Evolutionary conservation across 2,329 filamentous ascomycete genomes (phyloP), one percentile per base, ranked within the genome.

Genomic region (Fusarium sp.): DNA sequence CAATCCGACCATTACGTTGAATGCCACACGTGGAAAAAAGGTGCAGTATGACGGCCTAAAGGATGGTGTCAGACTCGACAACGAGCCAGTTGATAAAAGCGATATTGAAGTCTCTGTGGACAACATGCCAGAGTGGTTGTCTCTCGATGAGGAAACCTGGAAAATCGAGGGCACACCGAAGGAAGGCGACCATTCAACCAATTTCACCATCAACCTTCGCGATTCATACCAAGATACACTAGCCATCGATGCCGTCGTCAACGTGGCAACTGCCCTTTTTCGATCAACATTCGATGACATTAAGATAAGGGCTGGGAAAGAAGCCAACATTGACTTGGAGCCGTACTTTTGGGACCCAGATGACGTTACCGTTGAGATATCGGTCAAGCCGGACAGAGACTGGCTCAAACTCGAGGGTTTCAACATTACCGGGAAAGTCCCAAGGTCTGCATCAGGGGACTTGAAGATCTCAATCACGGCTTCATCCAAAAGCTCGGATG

Each of bases 51-150:
- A 83, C 1, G 84, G 84, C 3, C 84, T 94, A 16, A 78, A 80
- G 10, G 79, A 84, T 2, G 83, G 83, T 8, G 83, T 95, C 49
- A 86, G 84, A 49, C 79, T 94, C 12, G 92, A 94, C 79, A 87
- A 87, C 7, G 80, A 85, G 42, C 79, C 84, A 1, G 82, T 91
- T 3, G 80, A 81, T 5, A 79, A 84, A 5, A 82, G 83, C 0
- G 86, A 91, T 33, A 75, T 95, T 35, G 85, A 85, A 1, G 85
- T 90, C 7, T 84, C 86, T 1, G 85, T 83, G 0, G 70, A 87
- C 1, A 82, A 87, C 29, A 79, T 91, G 14, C 94, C 94, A 0
- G 78, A 83, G 4, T 97, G 95, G 95, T 80, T 97, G 29, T 83
- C 84, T 0, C 88, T 96, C 62, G 87, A 96, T 76, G 83, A 87